Conservation (phyloP, 345 rosid species). For the Conringia planisiliqua region DNA sequence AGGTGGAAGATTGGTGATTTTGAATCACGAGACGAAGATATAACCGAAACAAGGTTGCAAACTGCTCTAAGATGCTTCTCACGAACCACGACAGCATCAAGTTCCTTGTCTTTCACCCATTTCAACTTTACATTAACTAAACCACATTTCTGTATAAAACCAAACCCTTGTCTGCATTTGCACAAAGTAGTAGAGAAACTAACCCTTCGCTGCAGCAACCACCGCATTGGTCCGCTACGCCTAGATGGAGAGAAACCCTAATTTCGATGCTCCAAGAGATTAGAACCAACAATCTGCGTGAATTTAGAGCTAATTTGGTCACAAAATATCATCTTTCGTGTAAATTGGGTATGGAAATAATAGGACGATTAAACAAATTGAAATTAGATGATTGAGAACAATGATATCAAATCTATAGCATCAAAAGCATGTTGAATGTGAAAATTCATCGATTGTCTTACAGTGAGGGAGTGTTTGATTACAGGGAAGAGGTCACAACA, state of each 20-base stretch:
- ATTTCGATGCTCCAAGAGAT: background rate
- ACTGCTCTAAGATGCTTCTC: constrained; percentile 65
- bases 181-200: constrained; percentile 20
- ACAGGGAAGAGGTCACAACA: background rate
- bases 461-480: background rate
- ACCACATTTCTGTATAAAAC: constrained; percentile 47
- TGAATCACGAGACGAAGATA: constrained; percentile 37
- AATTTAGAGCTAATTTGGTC: background rate
- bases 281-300: background rate
- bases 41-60: constrained; percentile 51
- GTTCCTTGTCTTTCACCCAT: constrained; percentile 76
- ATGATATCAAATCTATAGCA: background rate
- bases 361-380: background rate
- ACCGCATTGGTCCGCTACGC: constrained; percentile 35
- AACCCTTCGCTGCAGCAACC: constrained; percentile 26
- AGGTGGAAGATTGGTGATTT: constrained; percentile 55
- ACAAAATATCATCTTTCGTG: background rate
- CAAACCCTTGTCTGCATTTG: constrained; percentile 38
- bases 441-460: background rate
- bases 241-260: background rate
- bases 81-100: constrained; percentile 55
- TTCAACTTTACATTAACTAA: constrained; percentile 75
- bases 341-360: background rate
- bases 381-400: background rate
- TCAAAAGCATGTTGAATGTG: background rate